Evolutionary conservation across 768 basidiomycete species (phyloP).

Genomic region (Russula earlei): DNA sequence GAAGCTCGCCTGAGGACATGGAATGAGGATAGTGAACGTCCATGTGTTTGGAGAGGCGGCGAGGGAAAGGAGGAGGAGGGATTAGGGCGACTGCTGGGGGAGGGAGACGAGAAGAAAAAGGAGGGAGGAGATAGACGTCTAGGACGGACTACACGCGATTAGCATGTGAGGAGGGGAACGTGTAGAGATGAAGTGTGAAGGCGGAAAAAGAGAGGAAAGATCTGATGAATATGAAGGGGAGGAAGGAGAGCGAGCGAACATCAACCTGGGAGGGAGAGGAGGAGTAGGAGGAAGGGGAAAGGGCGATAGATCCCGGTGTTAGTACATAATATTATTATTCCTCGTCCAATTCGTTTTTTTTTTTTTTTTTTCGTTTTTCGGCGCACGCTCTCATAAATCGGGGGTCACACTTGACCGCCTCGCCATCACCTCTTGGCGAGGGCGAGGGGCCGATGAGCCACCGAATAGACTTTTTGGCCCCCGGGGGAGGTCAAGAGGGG

Average conservation of each 20-base stretch:
- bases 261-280: slow-evolving; percentile 4
- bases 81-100: slow-evolving; percentile 10
- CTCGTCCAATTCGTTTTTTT: background rate
- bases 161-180: slow-evolving; percentile 17
- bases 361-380: too few species aligned
- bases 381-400: background rate
- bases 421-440: background rate
- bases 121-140: slow-evolving; percentile 8
- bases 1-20: slow-evolving; percentile 25
- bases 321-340: slow-evolving; percentile 17
- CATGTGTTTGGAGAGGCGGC: slow-evolving; percentile 19
- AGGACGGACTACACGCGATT: slow-evolving; percentile 10
- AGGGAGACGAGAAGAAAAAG: background rate
- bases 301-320: background rate
- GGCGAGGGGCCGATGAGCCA: slow-evolving; percentile 1
- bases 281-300: background rate
- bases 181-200: slow-evolving; percentile 13
- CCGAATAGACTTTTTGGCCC: slow-evolving; percentile 18
- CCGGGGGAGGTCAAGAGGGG: background rate
- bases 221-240: slow-evolving; percentile 5
- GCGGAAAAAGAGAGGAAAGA: slow-evolving; percentile 18
- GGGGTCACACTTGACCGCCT: background rate
- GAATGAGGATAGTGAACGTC: slow-evolving; percentile 23
- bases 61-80: slow-evolving; percentile 1
- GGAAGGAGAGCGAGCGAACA: slow-evolving; percentile 3